Evolutionary conservation across 208 protist genomes (phyloP).

Genomic region (Acanthamoeba culbertsoni): DNA sequence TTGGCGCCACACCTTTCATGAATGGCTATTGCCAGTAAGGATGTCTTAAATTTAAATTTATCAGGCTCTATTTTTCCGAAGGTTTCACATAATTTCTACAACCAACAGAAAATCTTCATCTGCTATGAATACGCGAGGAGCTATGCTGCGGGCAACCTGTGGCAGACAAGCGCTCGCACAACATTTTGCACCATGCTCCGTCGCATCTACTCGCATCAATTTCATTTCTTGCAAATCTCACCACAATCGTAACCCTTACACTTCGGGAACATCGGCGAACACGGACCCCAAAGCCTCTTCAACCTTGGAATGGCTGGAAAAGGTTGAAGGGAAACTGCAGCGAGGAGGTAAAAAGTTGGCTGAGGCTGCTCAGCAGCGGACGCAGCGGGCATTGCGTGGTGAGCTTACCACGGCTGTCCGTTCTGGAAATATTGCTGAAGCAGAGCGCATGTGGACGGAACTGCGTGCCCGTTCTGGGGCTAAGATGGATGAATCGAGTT

Average conservation of each 20-base stretch:
- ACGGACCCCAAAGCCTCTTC: not conserved
- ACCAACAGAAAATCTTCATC: too few species aligned
- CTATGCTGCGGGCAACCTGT: too few species aligned
- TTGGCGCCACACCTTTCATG: not conserved
- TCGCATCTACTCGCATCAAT: too few species aligned
- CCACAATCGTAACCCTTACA: too few species aligned
- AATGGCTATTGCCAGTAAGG: conserved; percentile 27
- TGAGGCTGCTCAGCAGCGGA: not conserved
- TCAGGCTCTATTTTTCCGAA: too few species aligned
- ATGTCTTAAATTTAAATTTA: too few species aligned
- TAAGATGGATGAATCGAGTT: not conserved
- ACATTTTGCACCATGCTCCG: too few species aligned
- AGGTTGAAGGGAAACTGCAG: conserved; percentile 4
- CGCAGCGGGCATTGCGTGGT: not conserved
- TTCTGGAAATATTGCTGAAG: not conserved
- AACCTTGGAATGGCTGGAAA: not conserved
- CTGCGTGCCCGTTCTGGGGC: not conserved
- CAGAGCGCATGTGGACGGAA: not conserved
- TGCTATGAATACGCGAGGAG: too few species aligned
- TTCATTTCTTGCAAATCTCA: too few species aligned
- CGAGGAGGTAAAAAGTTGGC: not conserved
- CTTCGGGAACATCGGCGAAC: too few species aligned
- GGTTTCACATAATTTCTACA: too few species aligned
- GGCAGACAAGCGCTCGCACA: too few species aligned
- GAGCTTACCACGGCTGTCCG: not conserved